Evolutionary conservation across 2,329 filamentous ascomycete species (phyloP).

Genomic region (Phialocephala sp.): DNA sequence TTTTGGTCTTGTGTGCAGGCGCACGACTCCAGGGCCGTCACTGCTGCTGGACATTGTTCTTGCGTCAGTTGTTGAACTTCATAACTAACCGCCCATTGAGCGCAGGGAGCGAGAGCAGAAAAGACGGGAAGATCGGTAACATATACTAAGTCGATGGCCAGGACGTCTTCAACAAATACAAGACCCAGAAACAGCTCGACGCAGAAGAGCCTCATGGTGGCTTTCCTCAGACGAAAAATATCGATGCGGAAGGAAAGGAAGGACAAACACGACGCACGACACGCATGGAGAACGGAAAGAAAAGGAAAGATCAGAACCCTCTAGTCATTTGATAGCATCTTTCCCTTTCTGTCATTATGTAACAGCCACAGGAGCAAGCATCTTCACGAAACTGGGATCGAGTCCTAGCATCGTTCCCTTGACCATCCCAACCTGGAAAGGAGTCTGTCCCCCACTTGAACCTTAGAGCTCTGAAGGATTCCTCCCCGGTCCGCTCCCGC

Average conservation of each 20-base stretch:
- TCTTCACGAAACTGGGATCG: not conserved
- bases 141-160: constrained; percentile 16
- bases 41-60: constrained; percentile 45
- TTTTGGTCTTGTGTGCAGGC: constrained; percentile 24
- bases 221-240: not conserved
- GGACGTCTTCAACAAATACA: constrained; percentile 1
- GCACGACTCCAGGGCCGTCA: constrained; percentile 1
- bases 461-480: not conserved
- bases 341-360: not conserved
- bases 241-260: constrained; percentile 2
- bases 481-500: not conserved
- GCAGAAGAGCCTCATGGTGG: constrained; percentile 16
- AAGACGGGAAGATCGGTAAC: constrained; percentile 31
- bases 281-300: constrained; percentile 9
- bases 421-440: constrained; percentile 5
- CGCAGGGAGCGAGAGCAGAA: constrained; percentile 54
- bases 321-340: not conserved
- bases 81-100: constrained; percentile 23
- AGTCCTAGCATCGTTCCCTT: not conserved
- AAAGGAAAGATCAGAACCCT: not conserved
- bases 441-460: not conserved
- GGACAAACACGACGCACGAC: not conserved
- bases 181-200: constrained; percentile 9
- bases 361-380: constrained; percentile 2
- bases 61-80: constrained; percentile 15